These are phyloP conservation scores for Wickerhamomyces tratensis DNA, from an alignment of 805 yeast genomes.

Conservation along the genomic window DNA sequence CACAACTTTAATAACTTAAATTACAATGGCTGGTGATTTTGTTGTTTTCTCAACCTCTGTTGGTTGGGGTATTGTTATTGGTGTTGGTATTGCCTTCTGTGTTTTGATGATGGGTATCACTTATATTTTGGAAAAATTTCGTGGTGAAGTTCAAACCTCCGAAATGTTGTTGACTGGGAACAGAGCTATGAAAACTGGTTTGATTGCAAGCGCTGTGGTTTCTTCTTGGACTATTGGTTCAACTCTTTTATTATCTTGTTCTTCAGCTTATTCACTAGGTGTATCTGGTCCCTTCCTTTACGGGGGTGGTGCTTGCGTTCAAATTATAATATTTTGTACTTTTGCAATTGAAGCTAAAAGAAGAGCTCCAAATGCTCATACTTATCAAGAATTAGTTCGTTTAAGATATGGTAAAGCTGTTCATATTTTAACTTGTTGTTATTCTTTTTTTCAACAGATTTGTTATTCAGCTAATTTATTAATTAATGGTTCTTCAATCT, in stretches of 20 bases:
- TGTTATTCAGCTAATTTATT: slow-evolving; percentile 22
- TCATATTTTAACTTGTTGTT: slow-evolving; percentile 17
- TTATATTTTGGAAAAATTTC: slow-evolving; percentile 10
- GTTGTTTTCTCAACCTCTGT: slow-evolving; percentile 9
- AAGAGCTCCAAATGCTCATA: slow-evolving; percentile 26
- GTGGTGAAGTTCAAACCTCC: slow-evolving; percentile 14
- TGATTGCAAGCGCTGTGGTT: slow-evolving; percentile 26
- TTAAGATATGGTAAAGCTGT: slow-evolving; percentile 23
- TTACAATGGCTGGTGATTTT: not conserved
- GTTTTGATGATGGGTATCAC: slow-evolving; percentile 18
- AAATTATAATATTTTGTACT: too few species aligned
- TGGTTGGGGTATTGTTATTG: slow-evolving; percentile 25
- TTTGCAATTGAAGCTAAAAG: slow-evolving; percentile 23
- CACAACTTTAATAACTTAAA: too few species aligned
- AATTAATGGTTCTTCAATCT: slow-evolving; percentile 25
- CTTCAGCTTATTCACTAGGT: slow-evolving; percentile 23
- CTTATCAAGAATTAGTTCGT: slow-evolving; percentile 23
- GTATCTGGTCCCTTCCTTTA: slow-evolving; percentile 22
- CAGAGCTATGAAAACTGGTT: slow-evolving; percentile 26
- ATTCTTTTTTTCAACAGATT: slow-evolving; percentile 20
- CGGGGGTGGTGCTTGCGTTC: too few species aligned
- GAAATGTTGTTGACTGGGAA: slow-evolving; percentile 27
- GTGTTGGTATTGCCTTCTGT: slow-evolving; percentile 23
- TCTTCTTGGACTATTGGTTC: slow-evolving; percentile 28
- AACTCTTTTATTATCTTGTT: slow-evolving; percentile 20